Conservation (phyloP, 1,284 basidiomycete genomes). For the Papiliotrema terrestris region DNA sequence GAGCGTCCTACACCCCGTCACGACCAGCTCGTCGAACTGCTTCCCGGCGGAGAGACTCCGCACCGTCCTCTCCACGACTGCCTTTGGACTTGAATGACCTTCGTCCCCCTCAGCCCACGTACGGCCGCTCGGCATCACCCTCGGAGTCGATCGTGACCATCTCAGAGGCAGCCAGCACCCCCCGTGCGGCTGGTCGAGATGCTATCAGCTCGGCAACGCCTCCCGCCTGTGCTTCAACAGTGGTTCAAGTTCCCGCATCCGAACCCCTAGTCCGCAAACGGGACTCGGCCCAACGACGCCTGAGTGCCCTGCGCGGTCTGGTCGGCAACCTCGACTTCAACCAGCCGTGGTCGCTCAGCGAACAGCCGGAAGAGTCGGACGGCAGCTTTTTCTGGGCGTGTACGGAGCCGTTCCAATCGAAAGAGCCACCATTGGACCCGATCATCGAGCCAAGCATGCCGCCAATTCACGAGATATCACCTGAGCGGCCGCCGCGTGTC, state of each 20-base stretch:
- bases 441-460: neutral
- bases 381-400: constrained; percentile 1
- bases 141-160: constrained; percentile 27
- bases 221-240: neutral
- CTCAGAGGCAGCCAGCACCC: constrained; percentile 8
- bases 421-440: neutral
- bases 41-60: neutral
- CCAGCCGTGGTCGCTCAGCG: constrained; percentile 35
- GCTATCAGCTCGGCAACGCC: neutral
- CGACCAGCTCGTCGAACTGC: constrained; percentile 9
- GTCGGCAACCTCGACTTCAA: constrained; percentile 42
- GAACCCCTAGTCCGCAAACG: constrained; percentile 14
- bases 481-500: neutral
- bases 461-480: constrained; percentile 1
- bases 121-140: constrained; percentile 15
- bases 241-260: neutral
- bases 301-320: constrained; percentile 37
- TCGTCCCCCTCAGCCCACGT: constrained; percentile 11
- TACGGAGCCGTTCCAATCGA: neutral
- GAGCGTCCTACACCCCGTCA: neutral
- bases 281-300: constrained; percentile 33
- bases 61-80: neutral
- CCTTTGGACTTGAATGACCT: constrained; percentile 4
- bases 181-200: neutral
- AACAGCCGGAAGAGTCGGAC: constrained; percentile 5